A percentile compares a stretch with the other conserved stretches of the same genome.
phyloP scores from a whole-genome alignment of 106 monocot species.

The Ottelia alismoides region DNA sequence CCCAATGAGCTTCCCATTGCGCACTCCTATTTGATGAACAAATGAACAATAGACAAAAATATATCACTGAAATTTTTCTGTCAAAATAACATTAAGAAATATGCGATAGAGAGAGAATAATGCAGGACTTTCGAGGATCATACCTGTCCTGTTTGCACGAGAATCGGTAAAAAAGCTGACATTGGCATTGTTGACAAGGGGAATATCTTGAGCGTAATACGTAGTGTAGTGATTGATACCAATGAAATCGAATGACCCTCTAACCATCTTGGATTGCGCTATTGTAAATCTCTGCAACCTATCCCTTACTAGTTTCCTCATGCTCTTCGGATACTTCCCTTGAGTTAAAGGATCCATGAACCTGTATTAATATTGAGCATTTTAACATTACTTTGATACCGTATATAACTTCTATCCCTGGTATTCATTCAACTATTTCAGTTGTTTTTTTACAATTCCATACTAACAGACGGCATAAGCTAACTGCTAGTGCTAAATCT shows the following conservation, averaged over 20 bases:
- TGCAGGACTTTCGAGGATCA: background rate
- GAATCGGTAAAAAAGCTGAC: conserved; percentile 9
- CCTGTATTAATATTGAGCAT: conserved; percentile 14
- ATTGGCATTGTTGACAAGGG: background rate
- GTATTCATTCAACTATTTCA: background rate
- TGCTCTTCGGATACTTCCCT: conserved; percentile 32
- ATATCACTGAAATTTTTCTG: too few relatives aligned
- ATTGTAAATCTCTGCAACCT: conserved; percentile 29
- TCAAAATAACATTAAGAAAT: too few relatives aligned
- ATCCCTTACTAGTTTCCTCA: conserved; percentile 17
- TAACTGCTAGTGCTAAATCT: too few relatives aligned
- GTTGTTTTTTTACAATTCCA: background rate
- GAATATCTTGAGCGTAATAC: conserved; percentile 1
- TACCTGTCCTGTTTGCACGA: background rate
- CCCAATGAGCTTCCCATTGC: background rate
- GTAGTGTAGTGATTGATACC: conserved; percentile 39
- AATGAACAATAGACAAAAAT: too few relatives aligned
- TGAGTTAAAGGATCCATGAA: conserved; percentile 33
- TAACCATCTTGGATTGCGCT: conserved; percentile 14
- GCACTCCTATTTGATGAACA: background rate
- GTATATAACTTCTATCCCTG: too few relatives aligned
- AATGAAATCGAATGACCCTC: conserved; percentile 29
- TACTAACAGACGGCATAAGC: too few relatives aligned
- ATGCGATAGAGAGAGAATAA: background rate
- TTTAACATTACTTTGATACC: too few relatives aligned